Conservation (phyloP, 148 eudicot species). For the Silene latifolia region DNA sequence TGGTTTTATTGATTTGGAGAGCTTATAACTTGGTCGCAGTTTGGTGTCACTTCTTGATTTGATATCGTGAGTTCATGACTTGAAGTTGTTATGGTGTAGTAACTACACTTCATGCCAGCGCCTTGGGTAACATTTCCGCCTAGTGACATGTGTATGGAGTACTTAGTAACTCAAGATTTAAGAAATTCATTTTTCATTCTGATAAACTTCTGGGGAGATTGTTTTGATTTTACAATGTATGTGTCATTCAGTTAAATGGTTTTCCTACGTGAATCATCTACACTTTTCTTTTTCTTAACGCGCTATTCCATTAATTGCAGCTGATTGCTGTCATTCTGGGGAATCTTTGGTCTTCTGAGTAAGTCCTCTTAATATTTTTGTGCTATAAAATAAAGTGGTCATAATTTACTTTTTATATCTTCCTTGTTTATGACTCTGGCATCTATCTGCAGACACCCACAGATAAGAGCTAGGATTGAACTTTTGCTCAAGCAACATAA, state of each 20-base stretch:
- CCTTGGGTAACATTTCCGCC: too few species aligned
- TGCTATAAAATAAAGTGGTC: not conserved
- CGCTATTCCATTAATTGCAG: constrained; percentile 42
- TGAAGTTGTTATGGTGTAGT: too few species aligned
- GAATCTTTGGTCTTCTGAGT: constrained; percentile 99
- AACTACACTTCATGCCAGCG: too few species aligned
- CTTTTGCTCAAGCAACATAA: constrained; percentile 84
- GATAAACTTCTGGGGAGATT: too few species aligned
- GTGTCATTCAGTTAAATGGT: too few species aligned
- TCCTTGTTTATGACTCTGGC: constrained; percentile 11
- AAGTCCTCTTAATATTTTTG: constrained; percentile 37
- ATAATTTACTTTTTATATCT: not conserved
- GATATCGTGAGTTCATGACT: too few species aligned
- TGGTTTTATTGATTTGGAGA: too few species aligned
- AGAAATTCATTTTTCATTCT: not conserved
- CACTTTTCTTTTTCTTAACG: constrained; percentile 15
- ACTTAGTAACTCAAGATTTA: not conserved
- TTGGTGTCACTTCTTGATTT: too few species aligned
- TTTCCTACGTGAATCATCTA: not conserved
- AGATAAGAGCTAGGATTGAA: constrained; percentile 83
- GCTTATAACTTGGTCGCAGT: too few species aligned
- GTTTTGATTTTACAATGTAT: too few species aligned
- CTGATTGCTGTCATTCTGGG: constrained; percentile 84
- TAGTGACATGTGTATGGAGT: too few species aligned
- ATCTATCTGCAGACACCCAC: constrained; percentile 45